Evolutionary conservation across 805 yeast genomes (phyloP).

Genomic region (Metschnikowia proteae): DNA sequence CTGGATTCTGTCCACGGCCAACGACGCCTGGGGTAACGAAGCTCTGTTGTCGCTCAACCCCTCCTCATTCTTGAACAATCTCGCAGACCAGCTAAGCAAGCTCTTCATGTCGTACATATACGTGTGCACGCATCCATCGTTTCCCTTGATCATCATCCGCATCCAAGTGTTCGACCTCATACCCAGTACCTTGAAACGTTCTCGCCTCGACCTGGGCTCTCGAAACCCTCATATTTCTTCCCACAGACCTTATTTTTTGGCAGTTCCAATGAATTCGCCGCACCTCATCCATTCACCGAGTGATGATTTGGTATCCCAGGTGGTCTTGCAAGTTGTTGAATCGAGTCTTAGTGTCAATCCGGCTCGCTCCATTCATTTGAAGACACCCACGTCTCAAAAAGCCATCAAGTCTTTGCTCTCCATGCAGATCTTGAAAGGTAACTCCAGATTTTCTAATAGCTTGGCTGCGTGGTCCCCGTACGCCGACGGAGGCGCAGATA

Average conservation of each 20-base stretch:
- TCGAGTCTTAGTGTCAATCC: slow-evolving; percentile 46
- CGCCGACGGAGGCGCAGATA: slow-evolving; percentile 64
- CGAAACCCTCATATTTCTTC: slow-evolving; percentile 45
- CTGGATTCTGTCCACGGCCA: slow-evolving; percentile 49
- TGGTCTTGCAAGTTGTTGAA: slow-evolving; percentile 61
- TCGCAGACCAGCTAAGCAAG: slow-evolving; percentile 46
- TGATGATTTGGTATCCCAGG: slow-evolving; percentile 40
- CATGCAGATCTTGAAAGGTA: slow-evolving; percentile 56
- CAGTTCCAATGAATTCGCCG: slow-evolving; percentile 65
- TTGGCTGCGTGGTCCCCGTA: slow-evolving; percentile 72
- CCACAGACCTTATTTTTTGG: slow-evolving; percentile 60
- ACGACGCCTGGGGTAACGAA: slow-evolving; percentile 29
- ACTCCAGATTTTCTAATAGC: slow-evolving; percentile 57
- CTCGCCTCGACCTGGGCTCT: neutral
- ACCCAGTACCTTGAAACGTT: slow-evolving; percentile 5
- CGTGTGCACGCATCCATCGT: slow-evolving; percentile 59
- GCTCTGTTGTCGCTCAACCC: slow-evolving; percentile 45
- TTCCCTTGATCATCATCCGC: slow-evolving; percentile 58
- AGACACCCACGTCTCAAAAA: slow-evolving; percentile 34
- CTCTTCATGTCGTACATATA: slow-evolving; percentile 63
- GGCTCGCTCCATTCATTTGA: slow-evolving; percentile 36
- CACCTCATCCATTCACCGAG: slow-evolving; percentile 56
- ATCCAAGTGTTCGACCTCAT: slow-evolving; percentile 63
- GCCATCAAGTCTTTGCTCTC: slow-evolving; percentile 47
- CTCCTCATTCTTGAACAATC: slow-evolving; percentile 44